Evolutionary conservation across 495 filamentous ascomycete species (phyloP).

Genomic region (Aspergillus leporis): DNA sequence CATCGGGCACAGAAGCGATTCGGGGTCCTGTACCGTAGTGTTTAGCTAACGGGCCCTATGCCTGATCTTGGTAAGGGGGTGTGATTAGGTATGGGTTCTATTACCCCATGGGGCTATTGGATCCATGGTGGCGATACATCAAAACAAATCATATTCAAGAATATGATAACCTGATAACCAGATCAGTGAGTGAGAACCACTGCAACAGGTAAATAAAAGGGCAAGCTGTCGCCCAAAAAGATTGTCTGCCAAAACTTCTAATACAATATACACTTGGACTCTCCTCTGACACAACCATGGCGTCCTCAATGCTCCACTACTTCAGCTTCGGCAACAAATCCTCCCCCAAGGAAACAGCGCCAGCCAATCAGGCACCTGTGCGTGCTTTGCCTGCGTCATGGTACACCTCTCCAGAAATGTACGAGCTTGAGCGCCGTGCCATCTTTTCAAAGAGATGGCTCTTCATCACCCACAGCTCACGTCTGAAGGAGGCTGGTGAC

Average conservation of each 20-base stretch:
- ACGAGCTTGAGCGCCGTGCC: slow-evolving; percentile 50
- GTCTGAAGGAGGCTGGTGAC: slow-evolving; percentile 47
- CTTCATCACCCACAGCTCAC: slow-evolving; percentile 49
- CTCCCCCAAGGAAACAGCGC: slow-evolving; percentile 17
- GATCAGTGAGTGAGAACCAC: too few species aligned
- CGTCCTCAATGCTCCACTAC: slow-evolving; percentile 32
- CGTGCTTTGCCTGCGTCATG: slow-evolving; percentile 50
- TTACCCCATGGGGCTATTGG: background rate
- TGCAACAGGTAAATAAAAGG: too few species aligned
- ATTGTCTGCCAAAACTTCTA: background rate
- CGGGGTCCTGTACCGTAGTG: background rate
- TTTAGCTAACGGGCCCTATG: background rate
- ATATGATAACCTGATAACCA: too few species aligned
- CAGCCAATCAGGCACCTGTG: slow-evolving; percentile 20
- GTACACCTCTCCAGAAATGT: slow-evolving; percentile 51
- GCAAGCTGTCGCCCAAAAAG: too few species aligned
- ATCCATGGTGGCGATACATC: background rate
- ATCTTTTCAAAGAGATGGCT: slow-evolving; percentile 55
- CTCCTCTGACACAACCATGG: slow-evolving; percentile 13
- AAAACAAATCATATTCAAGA: too few species aligned
- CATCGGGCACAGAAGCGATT: background rate
- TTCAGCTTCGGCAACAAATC: slow-evolving; percentile 30
- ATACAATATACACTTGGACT: background rate
- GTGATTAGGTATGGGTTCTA: background rate
- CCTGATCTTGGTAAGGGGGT: background rate